phyloP scores from a whole-genome alignment of 805 yeast genomes.

The Lachancea nothofagi region DNA sequence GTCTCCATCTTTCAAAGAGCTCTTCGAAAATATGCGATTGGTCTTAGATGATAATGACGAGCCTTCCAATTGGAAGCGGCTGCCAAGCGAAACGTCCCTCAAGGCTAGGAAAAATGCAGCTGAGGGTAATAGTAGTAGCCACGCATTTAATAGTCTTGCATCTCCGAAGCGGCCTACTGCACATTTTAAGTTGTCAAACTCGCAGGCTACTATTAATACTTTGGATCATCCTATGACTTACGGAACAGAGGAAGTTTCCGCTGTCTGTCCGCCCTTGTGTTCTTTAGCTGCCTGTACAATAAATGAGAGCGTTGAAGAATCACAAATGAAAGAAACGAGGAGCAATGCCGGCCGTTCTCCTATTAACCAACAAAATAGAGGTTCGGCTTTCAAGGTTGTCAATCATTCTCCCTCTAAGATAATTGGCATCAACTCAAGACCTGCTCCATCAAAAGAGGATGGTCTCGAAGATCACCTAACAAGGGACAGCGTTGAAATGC shows the following conservation, averaged over 20 bases:
- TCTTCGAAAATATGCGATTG: slow-evolving; percentile 29
- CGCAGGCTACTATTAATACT: too few species aligned
- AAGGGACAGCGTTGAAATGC: too few species aligned
- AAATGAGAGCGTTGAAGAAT: too few species aligned
- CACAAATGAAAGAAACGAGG: too few species aligned
- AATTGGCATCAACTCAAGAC: not conserved
- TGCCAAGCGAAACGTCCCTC: slow-evolving; percentile 22
- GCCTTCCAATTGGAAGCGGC: slow-evolving; percentile 29
- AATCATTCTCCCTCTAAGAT: slow-evolving; percentile 22
- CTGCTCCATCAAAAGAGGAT: not conserved
- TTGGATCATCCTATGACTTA: too few species aligned
- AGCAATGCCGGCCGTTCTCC: not conserved
- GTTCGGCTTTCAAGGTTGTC: slow-evolving; percentile 18
- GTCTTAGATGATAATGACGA: slow-evolving; percentile 32
- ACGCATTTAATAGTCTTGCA: slow-evolving; percentile 2
- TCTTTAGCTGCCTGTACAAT: too few species aligned
- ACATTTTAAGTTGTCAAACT: not conserved
- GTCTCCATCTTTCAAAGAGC: slow-evolving; percentile 30
- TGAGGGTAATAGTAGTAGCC: not conserved
- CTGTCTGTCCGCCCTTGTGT: too few species aligned
- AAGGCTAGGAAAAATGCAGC: not conserved
- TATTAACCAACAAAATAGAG: not conserved
- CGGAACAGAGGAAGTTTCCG: too few species aligned
- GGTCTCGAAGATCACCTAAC: too few species aligned
- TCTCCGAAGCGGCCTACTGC: not conserved